These are phyloP conservation scores for Trametes meyenii DNA, from an alignment of 768 basidiomycete species.

Conservation along the genomic window DNA sequence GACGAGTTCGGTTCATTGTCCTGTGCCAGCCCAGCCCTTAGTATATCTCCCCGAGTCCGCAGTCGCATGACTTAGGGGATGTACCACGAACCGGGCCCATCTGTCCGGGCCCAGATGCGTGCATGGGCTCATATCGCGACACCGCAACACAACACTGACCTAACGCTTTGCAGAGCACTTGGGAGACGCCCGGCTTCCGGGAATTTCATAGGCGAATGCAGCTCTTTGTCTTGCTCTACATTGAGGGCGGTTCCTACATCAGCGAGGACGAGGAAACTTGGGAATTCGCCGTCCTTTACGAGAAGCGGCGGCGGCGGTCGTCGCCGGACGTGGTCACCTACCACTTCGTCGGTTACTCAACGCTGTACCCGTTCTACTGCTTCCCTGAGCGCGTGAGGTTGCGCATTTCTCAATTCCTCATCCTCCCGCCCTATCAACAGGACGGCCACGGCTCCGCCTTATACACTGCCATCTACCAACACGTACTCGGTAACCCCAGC, in stretches of 20 bases:
- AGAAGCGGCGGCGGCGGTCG: conserved; percentile 70
- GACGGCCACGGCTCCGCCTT: conserved; percentile 90
- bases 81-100: conserved; percentile 9
- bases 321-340: conserved; percentile 60
- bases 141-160: conserved; percentile 5
- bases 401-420: conserved; percentile 95
- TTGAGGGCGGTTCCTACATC: conserved; percentile 95
- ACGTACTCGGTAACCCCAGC: conserved; percentile 62
- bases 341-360: conserved; percentile 94
- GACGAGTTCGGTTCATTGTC: conserved; percentile 10
- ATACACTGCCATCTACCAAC: conserved; percentile 83
- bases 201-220: conserved; percentile 95
- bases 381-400: conserved; percentile 90
- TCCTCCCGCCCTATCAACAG: conserved; percentile 87
- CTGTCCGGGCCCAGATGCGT: background rate
- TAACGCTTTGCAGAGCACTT: conserved; percentile 61
- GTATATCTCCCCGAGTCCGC: background rate
- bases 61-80: background rate
- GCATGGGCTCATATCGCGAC: background rate
- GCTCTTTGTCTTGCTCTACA: conserved; percentile 90
- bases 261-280: conserved; percentile 91
- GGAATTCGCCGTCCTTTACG: conserved; percentile 92
- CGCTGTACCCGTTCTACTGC: conserved; percentile 93
- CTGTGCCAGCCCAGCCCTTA: background rate
- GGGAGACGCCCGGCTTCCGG: conserved; percentile 83